Percentiles rank a stretch among this genome's conserved stretches.
Conservation (phyloP, 257 asterid species). For the Schizonepeta tenuifolia region DNA sequence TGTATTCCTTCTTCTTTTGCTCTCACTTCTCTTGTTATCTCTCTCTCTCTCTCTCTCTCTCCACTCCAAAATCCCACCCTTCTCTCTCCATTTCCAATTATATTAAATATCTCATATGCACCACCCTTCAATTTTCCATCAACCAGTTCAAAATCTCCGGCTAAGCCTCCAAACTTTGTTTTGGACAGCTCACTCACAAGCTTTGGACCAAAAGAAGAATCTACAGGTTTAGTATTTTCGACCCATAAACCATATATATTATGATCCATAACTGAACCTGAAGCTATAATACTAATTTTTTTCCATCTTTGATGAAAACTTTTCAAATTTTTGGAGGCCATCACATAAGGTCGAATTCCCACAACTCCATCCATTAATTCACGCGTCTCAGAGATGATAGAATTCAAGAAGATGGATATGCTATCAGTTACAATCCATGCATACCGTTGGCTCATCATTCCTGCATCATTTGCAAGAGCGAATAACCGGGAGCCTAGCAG, state of each 20-base stretch:
- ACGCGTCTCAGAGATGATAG: slow-evolving; percentile 32
- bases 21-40: slow-evolving; percentile 32
- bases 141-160: slow-evolving; percentile 42
- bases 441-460: slow-evolving; percentile 53
- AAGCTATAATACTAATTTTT: slow-evolving; percentile 27
- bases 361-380: slow-evolving; percentile 65
- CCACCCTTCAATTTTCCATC: slow-evolving; percentile 39
- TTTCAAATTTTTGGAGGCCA: slow-evolving; percentile 30
- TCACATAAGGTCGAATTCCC: slow-evolving; percentile 53
- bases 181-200: slow-evolving; percentile 37
- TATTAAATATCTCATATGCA: slow-evolving; percentile 50
- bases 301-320: slow-evolving; percentile 52
- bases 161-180: slow-evolving; percentile 45
- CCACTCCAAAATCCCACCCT: slow-evolving; percentile 54
- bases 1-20: not conserved
- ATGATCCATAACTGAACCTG: slow-evolving; percentile 28
- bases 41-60: slow-evolving; percentile 41
- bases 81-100: slow-evolving; percentile 47
- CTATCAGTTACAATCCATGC: slow-evolving; percentile 63
- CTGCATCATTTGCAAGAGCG: slow-evolving; percentile 30
- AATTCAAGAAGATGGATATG: slow-evolving; percentile 46
- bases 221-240: slow-evolving; percentile 39
- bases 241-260: slow-evolving; percentile 60
- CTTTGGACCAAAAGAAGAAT: slow-evolving; percentile 37
- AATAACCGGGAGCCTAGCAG: slow-evolving; percentile 43